phyloP scores from a whole-genome alignment of 129 eudicot species.

The Dittrichia graveolens region DNA sequence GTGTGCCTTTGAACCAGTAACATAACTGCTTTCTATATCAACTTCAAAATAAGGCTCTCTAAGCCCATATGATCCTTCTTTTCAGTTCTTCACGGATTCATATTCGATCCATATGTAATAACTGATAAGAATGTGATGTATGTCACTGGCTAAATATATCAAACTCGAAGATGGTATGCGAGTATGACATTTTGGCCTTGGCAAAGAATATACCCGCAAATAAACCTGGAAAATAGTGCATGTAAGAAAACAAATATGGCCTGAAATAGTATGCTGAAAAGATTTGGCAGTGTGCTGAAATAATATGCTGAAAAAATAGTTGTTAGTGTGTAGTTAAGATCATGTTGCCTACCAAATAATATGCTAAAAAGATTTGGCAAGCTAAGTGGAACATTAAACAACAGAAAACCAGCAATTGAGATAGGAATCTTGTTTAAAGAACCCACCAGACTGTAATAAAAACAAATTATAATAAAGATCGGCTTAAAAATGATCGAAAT shows the following conservation, averaged over 20 bases:
- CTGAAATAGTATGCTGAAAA: too few relatives aligned
- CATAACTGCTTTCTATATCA: slow-evolving; percentile 23
- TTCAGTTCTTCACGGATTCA: slow-evolving; percentile 15
- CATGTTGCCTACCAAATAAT: slow-evolving; percentile 60
- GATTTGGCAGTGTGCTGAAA: too few relatives aligned
- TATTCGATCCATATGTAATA: slow-evolving; percentile 21
- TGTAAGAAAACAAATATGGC: slow-evolving; percentile 6
- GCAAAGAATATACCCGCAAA: slow-evolving; percentile 84
- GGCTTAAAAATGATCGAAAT: background rate
- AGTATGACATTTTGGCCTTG: slow-evolving; percentile 74
- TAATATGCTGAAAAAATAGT: too few relatives aligned
- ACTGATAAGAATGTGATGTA: slow-evolving; percentile 21
- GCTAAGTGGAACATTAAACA: slow-evolving; percentile 80
- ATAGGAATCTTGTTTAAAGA: slow-evolving; percentile 83
- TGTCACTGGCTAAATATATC: slow-evolving; percentile 7
- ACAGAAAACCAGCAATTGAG: slow-evolving; percentile 67
- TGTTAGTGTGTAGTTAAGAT: slow-evolving; percentile 13
- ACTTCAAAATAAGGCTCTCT: slow-evolving; percentile 16
- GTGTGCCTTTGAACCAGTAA: slow-evolving; percentile 43
- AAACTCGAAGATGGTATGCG: too few relatives aligned
- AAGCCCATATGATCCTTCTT: slow-evolving; percentile 28
- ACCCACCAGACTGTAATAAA: slow-evolving; percentile 64
- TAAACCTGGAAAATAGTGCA: slow-evolving; percentile 47
- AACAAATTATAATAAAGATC: background rate
- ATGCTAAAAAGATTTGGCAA: slow-evolving; percentile 67